These are phyloP conservation scores for Boletus edulis DNA, from an alignment of 768 basidiomycete species.

Conservation along the genomic window DNA sequence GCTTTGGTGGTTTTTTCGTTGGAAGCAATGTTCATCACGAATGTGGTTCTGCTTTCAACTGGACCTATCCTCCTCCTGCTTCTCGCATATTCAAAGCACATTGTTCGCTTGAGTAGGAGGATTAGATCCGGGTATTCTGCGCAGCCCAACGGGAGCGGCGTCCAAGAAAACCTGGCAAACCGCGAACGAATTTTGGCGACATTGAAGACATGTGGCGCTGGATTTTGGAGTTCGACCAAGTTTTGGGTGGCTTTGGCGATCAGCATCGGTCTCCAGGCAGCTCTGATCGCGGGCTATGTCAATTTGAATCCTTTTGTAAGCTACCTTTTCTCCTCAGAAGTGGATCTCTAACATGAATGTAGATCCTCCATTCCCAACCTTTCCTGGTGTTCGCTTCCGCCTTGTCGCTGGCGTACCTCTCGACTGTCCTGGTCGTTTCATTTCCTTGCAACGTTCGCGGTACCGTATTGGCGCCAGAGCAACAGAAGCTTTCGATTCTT, in stretches of 20 bases:
- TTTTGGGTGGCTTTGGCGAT: conserved; percentile 62
- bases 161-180: conserved; percentile 4
- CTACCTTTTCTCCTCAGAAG: not conserved
- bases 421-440: conserved; percentile 40
- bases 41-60: conserved; percentile 59
- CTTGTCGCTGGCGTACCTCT: conserved; percentile 50
- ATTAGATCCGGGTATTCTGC: conserved; percentile 12
- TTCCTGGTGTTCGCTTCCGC: conserved; percentile 50
- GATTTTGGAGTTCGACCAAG: conserved; percentile 49
- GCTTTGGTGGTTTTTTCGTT: conserved; percentile 55
- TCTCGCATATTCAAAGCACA: conserved; percentile 37
- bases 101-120: conserved; percentile 20
- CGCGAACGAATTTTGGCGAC: conserved; percentile 21
- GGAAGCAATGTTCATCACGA: conserved; percentile 47
- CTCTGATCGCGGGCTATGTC: conserved; percentile 47
- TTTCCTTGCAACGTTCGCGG: conserved; percentile 30
- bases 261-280: conserved; percentile 43
- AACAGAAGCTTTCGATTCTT: conserved; percentile 50
- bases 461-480: conserved; percentile 28
- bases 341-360: not conserved
- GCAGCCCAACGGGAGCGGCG: not conserved
- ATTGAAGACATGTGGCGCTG: conserved; percentile 27
- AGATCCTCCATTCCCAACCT: conserved; percentile 63
- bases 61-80: conserved; percentile 56
- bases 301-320: conserved; percentile 66